phyloP scores from a whole-genome alignment of 345 rosid species.

The Combretum micranthum region DNA sequence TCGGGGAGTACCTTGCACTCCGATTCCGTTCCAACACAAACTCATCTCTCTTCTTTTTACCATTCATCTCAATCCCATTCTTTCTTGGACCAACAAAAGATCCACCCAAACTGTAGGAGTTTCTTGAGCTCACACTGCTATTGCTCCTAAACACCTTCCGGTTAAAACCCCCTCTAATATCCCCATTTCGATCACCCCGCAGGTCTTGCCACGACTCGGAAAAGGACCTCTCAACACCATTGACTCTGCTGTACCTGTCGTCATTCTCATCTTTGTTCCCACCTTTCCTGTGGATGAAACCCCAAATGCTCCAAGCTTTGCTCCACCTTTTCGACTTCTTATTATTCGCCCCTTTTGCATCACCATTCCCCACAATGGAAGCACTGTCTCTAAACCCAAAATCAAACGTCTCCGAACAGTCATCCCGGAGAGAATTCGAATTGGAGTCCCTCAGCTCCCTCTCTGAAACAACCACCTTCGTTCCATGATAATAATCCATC shows the following conservation, averaged over 20 bases:
- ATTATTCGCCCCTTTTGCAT: slow-evolving; percentile 40
- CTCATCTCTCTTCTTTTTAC: slow-evolving; percentile 60
- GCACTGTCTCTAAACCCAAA: slow-evolving; percentile 47
- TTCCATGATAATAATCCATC: slow-evolving; percentile 33
- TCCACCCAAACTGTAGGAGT: slow-evolving; percentile 45
- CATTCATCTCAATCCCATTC: slow-evolving; percentile 49
- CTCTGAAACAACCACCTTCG: slow-evolving; percentile 33
- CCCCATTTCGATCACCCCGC: slow-evolving; percentile 58
- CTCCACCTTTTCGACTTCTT: slow-evolving; percentile 76
- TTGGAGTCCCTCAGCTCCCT: slow-evolving; percentile 48
- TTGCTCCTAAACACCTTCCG: slow-evolving; percentile 81
- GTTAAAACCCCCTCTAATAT: slow-evolving; percentile 45
- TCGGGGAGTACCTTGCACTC: slow-evolving; percentile 83
- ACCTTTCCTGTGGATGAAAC: slow-evolving; percentile 56
- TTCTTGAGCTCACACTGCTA: slow-evolving; percentile 97
- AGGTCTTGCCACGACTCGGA: slow-evolving; percentile 90
- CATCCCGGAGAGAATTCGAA: slow-evolving; percentile 71
- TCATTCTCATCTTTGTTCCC: slow-evolving; percentile 68
- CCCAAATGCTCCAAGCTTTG: slow-evolving; percentile 85
- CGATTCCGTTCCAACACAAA: slow-evolving; percentile 58
- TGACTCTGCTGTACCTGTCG: slow-evolving; percentile 54
- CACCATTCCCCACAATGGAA: slow-evolving; percentile 44
- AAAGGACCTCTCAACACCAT: slow-evolving; percentile 62
- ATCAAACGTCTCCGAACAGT: slow-evolving; percentile 69
- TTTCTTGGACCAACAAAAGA: slow-evolving; percentile 41